Base-by-base conservation (phyloP, 345 rosid genomes). In the Eucalyptus tenuipes region DNA sequence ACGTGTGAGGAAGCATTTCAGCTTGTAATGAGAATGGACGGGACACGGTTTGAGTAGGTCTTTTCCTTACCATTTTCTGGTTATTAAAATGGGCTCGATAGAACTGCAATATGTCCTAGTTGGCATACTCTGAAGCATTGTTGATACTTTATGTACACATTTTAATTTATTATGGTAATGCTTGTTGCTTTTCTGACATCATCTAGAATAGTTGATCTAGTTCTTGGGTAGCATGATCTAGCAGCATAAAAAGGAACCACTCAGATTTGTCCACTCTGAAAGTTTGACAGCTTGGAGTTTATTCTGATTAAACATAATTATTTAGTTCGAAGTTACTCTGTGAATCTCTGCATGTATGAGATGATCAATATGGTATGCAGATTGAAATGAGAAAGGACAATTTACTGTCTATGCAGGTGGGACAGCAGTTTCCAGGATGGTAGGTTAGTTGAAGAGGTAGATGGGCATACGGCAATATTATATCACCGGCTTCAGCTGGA, bases 21-120 rank as follows among this genome's bases (percentile, higher is more conserved):
- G 94, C 99, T 96, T 92, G 92, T 98, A 87, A 97, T 97, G 99
- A 97, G 98, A 97, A 98, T 98, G 99, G 99, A 98, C 89, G 98
- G 97, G 84, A 95, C 96, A 88, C 96, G 99, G 90, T 97, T 94
- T 94, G 99, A 98, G 99, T 98, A 95, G 90, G 99, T 95, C 82
- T 71, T 71, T 71, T 71, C 45, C 82, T 87, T 95, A 92, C 88
- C 91, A 85, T 86, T 82, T 91, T 88, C 89, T 90, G 61, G 49
- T 48, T 71, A 37, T 37, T 18, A 37, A 71, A 71, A 71, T 71
- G 82, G 4, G 27, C 27, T 71, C 0, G 10, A 71, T 37, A 68
- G 44, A 33, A 68, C 80, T 2, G 45, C 45, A 37, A 37, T 71
- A 18, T 71, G 45, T 20, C 82, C 42, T 71, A 71, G 45, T 27